phyloP scores from a whole-genome alignment of 2,329 filamentous ascomycete genomes.

The Hypoxylon sp. region DNA sequence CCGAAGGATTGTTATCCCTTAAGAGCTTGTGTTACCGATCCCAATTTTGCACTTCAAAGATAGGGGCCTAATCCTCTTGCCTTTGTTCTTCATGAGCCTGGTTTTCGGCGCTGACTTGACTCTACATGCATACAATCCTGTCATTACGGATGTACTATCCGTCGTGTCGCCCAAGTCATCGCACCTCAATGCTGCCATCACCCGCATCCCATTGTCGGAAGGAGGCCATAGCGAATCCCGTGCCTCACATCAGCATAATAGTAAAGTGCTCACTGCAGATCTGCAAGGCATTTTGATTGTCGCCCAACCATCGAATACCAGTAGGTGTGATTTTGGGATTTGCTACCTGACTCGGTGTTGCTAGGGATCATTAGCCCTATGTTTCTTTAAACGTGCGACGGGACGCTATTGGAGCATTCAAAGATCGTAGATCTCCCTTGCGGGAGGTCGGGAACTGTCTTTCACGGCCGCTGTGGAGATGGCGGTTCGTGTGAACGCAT shows the following conservation, averaged over 20 bases:
- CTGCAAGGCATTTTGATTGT: conserved; percentile 34
- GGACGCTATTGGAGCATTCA: conserved; percentile 33
- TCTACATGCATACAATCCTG: conserved; percentile 20
- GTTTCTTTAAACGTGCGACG: conserved; percentile 20
- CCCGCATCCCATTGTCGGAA: conserved; percentile 10
- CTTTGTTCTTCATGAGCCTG: conserved; percentile 5
- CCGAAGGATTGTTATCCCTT: conserved; percentile 36
- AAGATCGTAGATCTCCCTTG: conserved; percentile 29
- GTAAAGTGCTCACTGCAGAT: conserved; percentile 47
- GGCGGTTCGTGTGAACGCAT: conserved; percentile 16
- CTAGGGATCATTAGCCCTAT: conserved; percentile 31
- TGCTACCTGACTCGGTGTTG: conserved; percentile 24
- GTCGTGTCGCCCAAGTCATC: conserved; percentile 1
- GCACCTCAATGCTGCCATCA: conserved; percentile 20
- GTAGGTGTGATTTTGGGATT: conserved; percentile 22
- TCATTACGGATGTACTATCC: conserved; percentile 13
- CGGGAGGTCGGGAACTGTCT: conserved; percentile 11
- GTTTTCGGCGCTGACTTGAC: conserved; percentile 10
- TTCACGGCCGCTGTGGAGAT: conserved; percentile 26
- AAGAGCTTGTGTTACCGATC: conserved; percentile 31
- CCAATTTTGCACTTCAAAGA: conserved; percentile 21
- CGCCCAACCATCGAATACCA: conserved; percentile 11
- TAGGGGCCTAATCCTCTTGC: conserved; percentile 9
- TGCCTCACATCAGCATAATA: conserved; percentile 30
- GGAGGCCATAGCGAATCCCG: conserved; percentile 16